Evolutionary conservation across 306 rosid species (phyloP).

Genomic region (Cicer yamashitae): DNA sequence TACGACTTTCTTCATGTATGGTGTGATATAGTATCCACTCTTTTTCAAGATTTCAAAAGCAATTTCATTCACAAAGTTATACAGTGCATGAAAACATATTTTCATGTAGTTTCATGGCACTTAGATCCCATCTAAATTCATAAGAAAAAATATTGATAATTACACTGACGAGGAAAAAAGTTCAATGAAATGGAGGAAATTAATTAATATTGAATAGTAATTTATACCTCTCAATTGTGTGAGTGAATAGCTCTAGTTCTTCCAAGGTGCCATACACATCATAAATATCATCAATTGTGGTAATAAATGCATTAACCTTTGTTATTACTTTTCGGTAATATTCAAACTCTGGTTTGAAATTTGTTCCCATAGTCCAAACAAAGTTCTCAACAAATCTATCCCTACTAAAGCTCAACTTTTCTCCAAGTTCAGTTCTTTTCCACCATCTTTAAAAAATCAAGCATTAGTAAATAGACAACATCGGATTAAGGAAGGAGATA

Average conservation of each 20-base stretch:
- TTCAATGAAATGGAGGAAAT: background rate
- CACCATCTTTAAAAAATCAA: background rate
- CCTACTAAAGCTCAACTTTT: background rate
- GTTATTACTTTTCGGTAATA: background rate
- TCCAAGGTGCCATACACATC: conserved; percentile 13
- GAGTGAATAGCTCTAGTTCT: conserved; percentile 30
- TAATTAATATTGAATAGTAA: too few relatives aligned
- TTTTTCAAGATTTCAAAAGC: background rate
- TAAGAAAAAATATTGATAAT: background rate
- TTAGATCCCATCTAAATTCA: conserved; percentile 17
- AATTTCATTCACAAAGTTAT: background rate
- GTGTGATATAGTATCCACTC: background rate
- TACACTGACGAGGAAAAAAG: background rate
- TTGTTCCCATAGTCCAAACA: conserved; percentile 3
- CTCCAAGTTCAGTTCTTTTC: background rate
- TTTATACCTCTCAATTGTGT: background rate
- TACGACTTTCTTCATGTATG: conserved; percentile 10
- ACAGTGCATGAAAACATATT: background rate
- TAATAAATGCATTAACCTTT: background rate
- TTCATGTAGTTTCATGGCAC: conserved; percentile 26
- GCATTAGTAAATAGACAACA: background rate
- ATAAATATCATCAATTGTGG: conserved; percentile 15
- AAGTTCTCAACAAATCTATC: conserved; percentile 16
- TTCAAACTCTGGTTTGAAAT: background rate
- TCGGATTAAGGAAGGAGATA: too few relatives aligned